Conservation (phyloP, 225 moss, liverwort and hornwort species). For the Bryum argenteum region DNA sequence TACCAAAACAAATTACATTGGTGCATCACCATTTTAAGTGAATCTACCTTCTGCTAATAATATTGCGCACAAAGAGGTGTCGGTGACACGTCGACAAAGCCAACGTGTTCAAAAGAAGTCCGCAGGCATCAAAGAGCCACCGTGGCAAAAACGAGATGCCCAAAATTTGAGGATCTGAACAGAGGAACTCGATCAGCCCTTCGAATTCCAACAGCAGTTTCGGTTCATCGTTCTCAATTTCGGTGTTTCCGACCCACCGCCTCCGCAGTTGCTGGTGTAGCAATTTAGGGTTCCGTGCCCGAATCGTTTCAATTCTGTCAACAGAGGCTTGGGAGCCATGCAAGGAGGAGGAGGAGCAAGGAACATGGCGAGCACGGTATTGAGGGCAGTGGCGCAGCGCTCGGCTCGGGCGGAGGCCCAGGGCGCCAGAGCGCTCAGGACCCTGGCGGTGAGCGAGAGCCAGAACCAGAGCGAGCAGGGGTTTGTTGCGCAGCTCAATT, state of each 20-base stretch:
- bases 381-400: slow-evolving; percentile 34
- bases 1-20: no score
- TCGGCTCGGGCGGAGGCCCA: slow-evolving; percentile 15
- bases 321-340: background rate
- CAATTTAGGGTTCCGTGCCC: slow-evolving; percentile 13
- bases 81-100: background rate
- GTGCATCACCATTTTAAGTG: no score
- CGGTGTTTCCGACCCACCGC: background rate
- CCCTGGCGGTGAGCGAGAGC: slow-evolving; percentile 16
- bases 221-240: background rate
- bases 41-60: no score
- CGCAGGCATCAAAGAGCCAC: background rate
- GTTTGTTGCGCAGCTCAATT: slow-evolving; percentile 18
- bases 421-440: slow-evolving; percentile 1
- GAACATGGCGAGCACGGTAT: slow-evolving; percentile 22
- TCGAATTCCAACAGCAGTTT: background rate
- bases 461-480: slow-evolving; percentile 25
- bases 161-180: slow-evolving; percentile 1
- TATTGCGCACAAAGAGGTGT: no score
- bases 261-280: background rate
- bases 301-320: background rate
- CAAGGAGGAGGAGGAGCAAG: slow-evolving; percentile 18
- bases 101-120: slow-evolving; percentile 24
- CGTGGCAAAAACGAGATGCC: slow-evolving; percentile 15
- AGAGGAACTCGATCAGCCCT: slow-evolving; percentile 12